Conservation (phyloP, 352 stramenopile genomes). For the Paralagenidium karlingii region DNA sequence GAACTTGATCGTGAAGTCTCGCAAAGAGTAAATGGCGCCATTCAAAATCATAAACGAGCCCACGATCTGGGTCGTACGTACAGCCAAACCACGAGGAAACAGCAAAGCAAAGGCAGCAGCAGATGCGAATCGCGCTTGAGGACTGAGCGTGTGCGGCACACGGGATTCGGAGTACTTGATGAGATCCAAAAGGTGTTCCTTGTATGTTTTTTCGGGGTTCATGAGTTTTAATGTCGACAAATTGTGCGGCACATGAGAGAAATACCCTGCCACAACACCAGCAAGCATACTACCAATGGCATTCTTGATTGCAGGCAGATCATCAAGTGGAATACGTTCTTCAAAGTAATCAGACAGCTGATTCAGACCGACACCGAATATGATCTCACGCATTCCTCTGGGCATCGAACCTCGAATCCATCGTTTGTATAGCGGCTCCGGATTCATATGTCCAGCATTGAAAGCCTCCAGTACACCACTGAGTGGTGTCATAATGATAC, state of each 20-base stretch:
- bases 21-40: slow-evolving; percentile 85
- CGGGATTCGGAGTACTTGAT: slow-evolving; percentile 70
- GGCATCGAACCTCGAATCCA: slow-evolving; percentile 85
- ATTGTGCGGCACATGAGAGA: slow-evolving; percentile 93
- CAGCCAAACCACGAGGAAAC: slow-evolving; percentile 80
- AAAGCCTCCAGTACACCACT: slow-evolving; percentile 86
- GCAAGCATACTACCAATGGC: slow-evolving; percentile 78
- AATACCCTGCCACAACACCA: slow-evolving; percentile 86
- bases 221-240: slow-evolving; percentile 93
- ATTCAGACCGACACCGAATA: slow-evolving; percentile 91
- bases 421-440: slow-evolving; percentile 71
- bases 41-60: slow-evolving; percentile 92
- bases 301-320: slow-evolving; percentile 73
- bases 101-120: slow-evolving; percentile 70
- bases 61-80: slow-evolving; percentile 86
- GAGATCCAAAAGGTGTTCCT: slow-evolving; percentile 75
- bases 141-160: slow-evolving; percentile 62
- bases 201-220: slow-evolving; percentile 82
- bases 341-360: slow-evolving; percentile 91
- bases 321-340: slow-evolving; percentile 68
- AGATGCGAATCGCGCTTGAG: slow-evolving; percentile 43
- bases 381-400: slow-evolving; percentile 81
- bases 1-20: slow-evolving; percentile 61
- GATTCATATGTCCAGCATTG: slow-evolving; percentile 90
- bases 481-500: slow-evolving; percentile 90